phyloP scores from a whole-genome alignment of 306 rosid genomes.

The Crotalaria pallida region DNA sequence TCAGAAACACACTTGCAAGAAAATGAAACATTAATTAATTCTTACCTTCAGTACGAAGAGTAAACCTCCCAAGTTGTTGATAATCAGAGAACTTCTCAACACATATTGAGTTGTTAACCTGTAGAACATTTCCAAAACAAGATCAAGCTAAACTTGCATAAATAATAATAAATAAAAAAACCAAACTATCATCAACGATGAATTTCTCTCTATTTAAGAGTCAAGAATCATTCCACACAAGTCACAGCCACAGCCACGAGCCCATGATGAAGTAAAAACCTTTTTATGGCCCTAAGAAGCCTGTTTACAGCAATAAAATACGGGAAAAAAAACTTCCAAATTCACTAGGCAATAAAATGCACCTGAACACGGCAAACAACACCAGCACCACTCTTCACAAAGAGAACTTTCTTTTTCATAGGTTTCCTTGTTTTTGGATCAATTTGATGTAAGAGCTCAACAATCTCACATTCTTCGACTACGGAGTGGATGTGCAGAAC shows the following conservation, averaged over 20 bases:
- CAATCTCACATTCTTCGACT: conserved; percentile 98
- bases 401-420: conserved; percentile 72
- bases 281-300: not conserved
- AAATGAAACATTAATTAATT: not conserved
- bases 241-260: too few relatives aligned
- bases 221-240: not conserved
- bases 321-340: not conserved
- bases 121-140: conserved; percentile 11
- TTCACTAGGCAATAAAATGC: conserved; percentile 18
- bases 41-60: conserved; percentile 95
- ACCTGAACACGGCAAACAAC: conserved; percentile 91
- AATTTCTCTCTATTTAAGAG: not conserved
- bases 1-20: not conserved
- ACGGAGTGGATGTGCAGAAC: conserved; percentile 85
- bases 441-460: conserved; percentile 81
- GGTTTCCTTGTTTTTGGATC: conserved; percentile 90
- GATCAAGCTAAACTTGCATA: not conserved
- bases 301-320: not conserved
- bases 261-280: not conserved
- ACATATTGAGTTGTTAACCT: conserved; percentile 74
- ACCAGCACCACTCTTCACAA: conserved; percentile 89
- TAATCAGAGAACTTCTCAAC: conserved; percentile 70
- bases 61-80: conserved; percentile 95
- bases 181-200: not conserved
- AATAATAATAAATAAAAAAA: not conserved